A percentile compares a stretch with the other conserved stretches of the same genome.
Conservation (phyloP, 129 eudicot species). For the Arctium minus region DNA sequence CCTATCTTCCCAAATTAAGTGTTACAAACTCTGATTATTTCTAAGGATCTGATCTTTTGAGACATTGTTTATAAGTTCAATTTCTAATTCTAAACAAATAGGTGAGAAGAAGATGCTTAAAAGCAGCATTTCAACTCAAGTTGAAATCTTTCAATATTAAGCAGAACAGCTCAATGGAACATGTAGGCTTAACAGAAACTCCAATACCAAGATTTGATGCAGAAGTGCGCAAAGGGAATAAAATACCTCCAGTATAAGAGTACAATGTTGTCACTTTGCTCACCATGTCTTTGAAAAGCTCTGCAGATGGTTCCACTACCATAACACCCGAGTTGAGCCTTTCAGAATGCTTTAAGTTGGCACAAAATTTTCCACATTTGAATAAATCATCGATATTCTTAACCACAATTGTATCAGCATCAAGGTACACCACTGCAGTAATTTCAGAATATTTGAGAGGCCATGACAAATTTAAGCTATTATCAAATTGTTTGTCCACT, state of each 20-base stretch:
- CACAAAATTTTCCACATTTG: slow-evolving; percentile 90
- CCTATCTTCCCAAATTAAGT: not conserved
- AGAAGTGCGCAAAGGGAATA: not conserved
- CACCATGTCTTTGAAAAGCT: slow-evolving; percentile 82
- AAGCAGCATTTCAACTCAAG: not conserved
- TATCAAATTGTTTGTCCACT: not conserved
- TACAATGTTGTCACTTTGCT: slow-evolving; percentile 72
- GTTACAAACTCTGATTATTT: not conserved
- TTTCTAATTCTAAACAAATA: not conserved
- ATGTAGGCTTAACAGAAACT: not conserved
- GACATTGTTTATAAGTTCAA: not conserved
- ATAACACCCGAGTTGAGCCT: slow-evolving; percentile 94
- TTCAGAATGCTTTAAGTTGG: slow-evolving; percentile 96
- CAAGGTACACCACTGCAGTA: slow-evolving; percentile 92
- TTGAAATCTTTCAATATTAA: not conserved
- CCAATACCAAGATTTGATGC: not conserved
- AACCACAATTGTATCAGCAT: slow-evolving; percentile 95
- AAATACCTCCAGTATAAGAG: slow-evolving; percentile 96
- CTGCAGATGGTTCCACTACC: slow-evolving; percentile 94
- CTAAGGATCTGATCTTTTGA: not conserved
- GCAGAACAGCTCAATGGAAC: not conserved
- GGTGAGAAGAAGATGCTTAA: not conserved
- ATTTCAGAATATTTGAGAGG: slow-evolving; percentile 14
- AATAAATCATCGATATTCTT: slow-evolving; percentile 88
- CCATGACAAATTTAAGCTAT: slow-evolving; percentile 4